Conservation (phyloP, 805 yeast genomes). For the Lipomyces orientalis region DNA sequence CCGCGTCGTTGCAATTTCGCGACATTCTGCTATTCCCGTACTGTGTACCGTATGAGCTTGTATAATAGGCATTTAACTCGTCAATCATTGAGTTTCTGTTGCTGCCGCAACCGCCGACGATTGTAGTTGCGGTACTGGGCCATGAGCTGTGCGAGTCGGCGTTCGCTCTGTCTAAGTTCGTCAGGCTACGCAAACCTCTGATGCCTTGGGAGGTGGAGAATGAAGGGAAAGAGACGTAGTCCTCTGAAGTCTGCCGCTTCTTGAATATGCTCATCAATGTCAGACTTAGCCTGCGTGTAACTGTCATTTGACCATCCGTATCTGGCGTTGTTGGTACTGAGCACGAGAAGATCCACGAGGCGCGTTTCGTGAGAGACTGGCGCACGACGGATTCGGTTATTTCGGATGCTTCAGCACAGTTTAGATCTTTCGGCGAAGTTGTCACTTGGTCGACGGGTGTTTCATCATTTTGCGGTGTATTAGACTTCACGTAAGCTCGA, state of each 20-base stretch:
- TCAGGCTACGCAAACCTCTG: neutral
- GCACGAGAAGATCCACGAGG: slow-evolving; percentile 18
- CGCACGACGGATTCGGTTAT: neutral
- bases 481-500: neutral
- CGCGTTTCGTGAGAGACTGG: slow-evolving; percentile 20
- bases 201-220: slow-evolving; percentile 8
- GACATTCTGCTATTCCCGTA: neutral
- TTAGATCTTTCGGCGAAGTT: neutral
- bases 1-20: slow-evolving; percentile 8
- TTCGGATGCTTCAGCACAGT: neutral
- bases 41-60: neutral
- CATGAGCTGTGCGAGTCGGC: slow-evolving; percentile 9
- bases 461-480: neutral
- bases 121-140: slow-evolving; percentile 7
- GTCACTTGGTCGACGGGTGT: neutral
- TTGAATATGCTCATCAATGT: slow-evolving; percentile 19
- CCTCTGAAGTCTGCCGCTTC: slow-evolving; percentile 13
- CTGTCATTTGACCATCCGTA: neutral
- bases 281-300: neutral
- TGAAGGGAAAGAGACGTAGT: slow-evolving; percentile 31
- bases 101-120: slow-evolving; percentile 14
- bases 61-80: slow-evolving; percentile 11
- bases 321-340: slow-evolving; percentile 9
- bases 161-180: slow-evolving; percentile 6
- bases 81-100: slow-evolving; percentile 18